Evolutionary conservation across 1,284 basidiomycete species (phyloP).

Genomic region (Fistulina hepatica): DNA sequence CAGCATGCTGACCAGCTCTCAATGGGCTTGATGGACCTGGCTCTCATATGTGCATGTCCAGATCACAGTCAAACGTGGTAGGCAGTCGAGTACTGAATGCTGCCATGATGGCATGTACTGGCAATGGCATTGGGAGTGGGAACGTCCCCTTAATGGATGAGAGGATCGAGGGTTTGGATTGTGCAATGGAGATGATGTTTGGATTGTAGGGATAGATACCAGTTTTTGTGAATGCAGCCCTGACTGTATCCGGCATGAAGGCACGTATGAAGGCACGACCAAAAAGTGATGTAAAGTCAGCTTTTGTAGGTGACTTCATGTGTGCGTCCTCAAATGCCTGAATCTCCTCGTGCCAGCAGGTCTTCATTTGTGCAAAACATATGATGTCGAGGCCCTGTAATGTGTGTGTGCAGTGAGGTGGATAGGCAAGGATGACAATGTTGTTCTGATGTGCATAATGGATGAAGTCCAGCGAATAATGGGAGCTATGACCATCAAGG

Average conservation of each 20-base stretch:
- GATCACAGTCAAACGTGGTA: slow-evolving; percentile 9
- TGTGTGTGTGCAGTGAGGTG: slow-evolving; percentile 30
- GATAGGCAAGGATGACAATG: slow-evolving; percentile 27
- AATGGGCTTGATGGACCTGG: no score
- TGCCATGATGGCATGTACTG: slow-evolving; percentile 16
- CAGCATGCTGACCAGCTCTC: no score
- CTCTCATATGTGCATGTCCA: no score
- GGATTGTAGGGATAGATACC: slow-evolving; percentile 9
- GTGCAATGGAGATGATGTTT: slow-evolving; percentile 11
- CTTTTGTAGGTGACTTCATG: slow-evolving; percentile 11
- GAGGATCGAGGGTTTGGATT: slow-evolving; percentile 18
- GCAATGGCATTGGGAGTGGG: slow-evolving; percentile 18
- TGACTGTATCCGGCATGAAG: slow-evolving; percentile 15
- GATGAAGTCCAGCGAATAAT: slow-evolving; percentile 18
- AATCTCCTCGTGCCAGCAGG: slow-evolving; percentile 14
- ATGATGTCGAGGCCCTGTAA: slow-evolving; percentile 31
- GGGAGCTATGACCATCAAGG: slow-evolving; percentile 24
- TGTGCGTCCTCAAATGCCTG: slow-evolving; percentile 13
- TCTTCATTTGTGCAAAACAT: slow-evolving; percentile 23
- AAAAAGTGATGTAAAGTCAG: slow-evolving; percentile 16
- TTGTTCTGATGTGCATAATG: slow-evolving; percentile 14
- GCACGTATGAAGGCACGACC: slow-evolving; percentile 11
- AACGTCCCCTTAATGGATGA: slow-evolving; percentile 18
- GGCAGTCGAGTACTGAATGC: slow-evolving; percentile 12
- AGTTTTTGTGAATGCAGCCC: slow-evolving; percentile 9